Evolutionary conservation across 352 stramenopile species (phyloP), one percentile per base, ranked within the genome.

Genomic region (Elongisporangium anandrum): DNA sequence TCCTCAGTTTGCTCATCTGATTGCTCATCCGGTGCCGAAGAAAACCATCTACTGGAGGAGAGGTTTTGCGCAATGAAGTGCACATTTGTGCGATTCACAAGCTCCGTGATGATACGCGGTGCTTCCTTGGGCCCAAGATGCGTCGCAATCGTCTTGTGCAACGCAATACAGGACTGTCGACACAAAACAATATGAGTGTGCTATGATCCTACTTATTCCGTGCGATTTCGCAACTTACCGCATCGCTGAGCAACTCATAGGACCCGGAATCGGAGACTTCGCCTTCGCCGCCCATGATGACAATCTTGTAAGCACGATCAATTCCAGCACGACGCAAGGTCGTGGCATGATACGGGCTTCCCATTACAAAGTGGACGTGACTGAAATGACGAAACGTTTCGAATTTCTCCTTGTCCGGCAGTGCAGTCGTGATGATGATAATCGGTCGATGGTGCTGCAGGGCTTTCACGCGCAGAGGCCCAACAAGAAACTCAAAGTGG

Each of bases 61-160:
- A 95, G 60, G 50, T 87, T 93, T 61, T 95, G 81, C 23, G 81
- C 72, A 26, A 95, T 80, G 41, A 93, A 95, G 60, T 95, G 85
- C 26, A 95, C 83, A 48, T 90, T 95, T 8, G 79, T 72, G 45
- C 85, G 73, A 61, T 92, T 95, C 21, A 81, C 73, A 15, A 95
- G 77, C 61, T 95, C 83, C 1, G 80, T 90, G 56, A 95, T 87
- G 54, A 95, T 69, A 8, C 79, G 66, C 7, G 83, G 80, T 16
- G 81, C 80, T 19, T 79, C 74, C 20, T 61, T 63, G 2, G 79
- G 79, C 2, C 83, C 83, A 21, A 95, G 70, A 12, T 88, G 73
- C 21, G 78, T 81, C 8, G 77, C 63, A 26, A 95, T 90, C 29
- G 83, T 89, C 66, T 89, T 93, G 72, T 95, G 84, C 26, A 92